Conservation (phyloP, 805 yeast species). For the Huiozyma sinensis region DNA sequence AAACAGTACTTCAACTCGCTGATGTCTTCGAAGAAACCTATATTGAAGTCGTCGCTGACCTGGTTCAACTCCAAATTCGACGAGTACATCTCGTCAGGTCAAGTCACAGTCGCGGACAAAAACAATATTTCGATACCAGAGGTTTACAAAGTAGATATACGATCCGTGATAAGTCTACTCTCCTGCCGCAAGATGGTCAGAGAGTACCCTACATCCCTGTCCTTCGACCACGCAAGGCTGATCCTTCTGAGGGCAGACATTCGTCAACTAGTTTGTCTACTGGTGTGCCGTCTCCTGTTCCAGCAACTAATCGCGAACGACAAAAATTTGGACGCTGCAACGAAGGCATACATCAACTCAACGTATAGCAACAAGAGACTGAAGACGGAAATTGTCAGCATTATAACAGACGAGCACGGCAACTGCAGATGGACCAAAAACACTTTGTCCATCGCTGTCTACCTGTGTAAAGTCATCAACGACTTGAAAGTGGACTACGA, state of each 20-base stretch:
- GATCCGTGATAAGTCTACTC: slow-evolving; percentile 50
- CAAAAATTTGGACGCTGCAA: slow-evolving; percentile 20
- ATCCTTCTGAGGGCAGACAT: slow-evolving; percentile 75
- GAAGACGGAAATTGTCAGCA: slow-evolving; percentile 64
- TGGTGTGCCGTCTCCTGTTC: slow-evolving; percentile 61
- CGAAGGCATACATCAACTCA: slow-evolving; percentile 28
- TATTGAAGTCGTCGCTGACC: slow-evolving; percentile 45
- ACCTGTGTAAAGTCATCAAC: slow-evolving; percentile 23
- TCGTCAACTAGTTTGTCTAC: slow-evolving; percentile 71
- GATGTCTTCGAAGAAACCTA: slow-evolving; percentile 41
- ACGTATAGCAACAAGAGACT: slow-evolving; percentile 35
- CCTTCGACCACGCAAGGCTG: slow-evolving; percentile 75
- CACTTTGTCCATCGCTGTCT: slow-evolving; percentile 60
- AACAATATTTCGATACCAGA: slow-evolving; percentile 12
- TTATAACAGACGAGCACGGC: slow-evolving; percentile 77
- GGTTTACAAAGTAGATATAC: slow-evolving; percentile 34
- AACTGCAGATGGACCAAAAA: slow-evolving; percentile 87
- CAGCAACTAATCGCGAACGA: slow-evolving; percentile 48
- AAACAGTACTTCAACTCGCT: slow-evolving; percentile 58
- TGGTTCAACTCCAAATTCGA: slow-evolving; percentile 45
- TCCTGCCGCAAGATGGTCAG: slow-evolving; percentile 73
- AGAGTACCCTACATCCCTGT: slow-evolving; percentile 73
- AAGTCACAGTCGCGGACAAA: slow-evolving; percentile 5
- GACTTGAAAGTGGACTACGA: slow-evolving; percentile 20
- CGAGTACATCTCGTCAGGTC: slow-evolving; percentile 8